Evolutionary conservation across 2,329 filamentous ascomycete species (phyloP).

Genomic region (Akanthomyces lecanii): DNA sequence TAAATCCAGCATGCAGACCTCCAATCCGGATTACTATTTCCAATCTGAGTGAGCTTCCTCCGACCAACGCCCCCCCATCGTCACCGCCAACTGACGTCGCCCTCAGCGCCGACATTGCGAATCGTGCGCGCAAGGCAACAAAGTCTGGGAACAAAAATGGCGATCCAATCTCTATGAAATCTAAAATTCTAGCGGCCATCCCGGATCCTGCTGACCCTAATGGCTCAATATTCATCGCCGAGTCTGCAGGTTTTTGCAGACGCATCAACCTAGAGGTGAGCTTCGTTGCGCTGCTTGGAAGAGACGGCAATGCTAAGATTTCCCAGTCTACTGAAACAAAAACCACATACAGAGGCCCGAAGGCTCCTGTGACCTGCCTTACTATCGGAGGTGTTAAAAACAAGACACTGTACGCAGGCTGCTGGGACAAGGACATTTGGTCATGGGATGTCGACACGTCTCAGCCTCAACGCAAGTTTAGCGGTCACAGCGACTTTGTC

Average conservation of each 20-base stretch:
- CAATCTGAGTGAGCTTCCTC: constrained; percentile 70
- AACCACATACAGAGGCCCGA: constrained; percentile 64
- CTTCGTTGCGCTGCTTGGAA: background rate
- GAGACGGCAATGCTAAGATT: background rate
- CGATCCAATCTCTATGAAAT: constrained; percentile 71
- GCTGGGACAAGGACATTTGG: constrained; percentile 92
- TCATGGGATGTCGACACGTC: constrained; percentile 67
- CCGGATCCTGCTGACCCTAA: constrained; percentile 59
- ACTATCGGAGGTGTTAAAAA: constrained; percentile 57
- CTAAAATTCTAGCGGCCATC: constrained; percentile 76
- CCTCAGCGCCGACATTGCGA: constrained; percentile 45
- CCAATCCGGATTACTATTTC: constrained; percentile 80
- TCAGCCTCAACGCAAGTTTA: constrained; percentile 54
- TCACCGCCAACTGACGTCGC: constrained; percentile 1
- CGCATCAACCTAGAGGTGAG: constrained; percentile 70
- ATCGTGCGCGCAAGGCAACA: constrained; percentile 58
- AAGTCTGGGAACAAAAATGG: constrained; percentile 76
- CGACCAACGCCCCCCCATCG: constrained; percentile 31
- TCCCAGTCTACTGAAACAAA: constrained; percentile 30
- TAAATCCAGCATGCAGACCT: constrained; percentile 49
- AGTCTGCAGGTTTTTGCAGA: constrained; percentile 78
- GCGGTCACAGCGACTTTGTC: constrained; percentile 86
- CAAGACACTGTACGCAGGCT: constrained; percentile 73
- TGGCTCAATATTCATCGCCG: constrained; percentile 69
- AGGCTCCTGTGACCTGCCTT: constrained; percentile 74